phyloP scores from a whole-genome alignment of 75 land plant species.

The Cupressus sempervirens region DNA sequence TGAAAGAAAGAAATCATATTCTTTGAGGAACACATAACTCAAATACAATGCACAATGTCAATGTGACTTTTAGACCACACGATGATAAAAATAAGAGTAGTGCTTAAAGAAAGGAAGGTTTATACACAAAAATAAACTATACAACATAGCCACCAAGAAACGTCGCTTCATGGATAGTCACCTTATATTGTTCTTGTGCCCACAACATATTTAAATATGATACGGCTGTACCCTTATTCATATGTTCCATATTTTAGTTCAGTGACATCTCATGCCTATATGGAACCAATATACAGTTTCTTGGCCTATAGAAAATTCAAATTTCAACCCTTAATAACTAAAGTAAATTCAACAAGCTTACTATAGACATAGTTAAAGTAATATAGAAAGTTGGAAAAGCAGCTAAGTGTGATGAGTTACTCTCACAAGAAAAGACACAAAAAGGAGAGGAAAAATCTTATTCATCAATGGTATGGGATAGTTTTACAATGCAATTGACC shows the following conservation, averaged over 20 bases:
- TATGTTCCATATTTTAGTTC: neutral
- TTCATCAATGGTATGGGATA: too few species aligned
- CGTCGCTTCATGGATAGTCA: neutral
- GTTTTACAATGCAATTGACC: neutral
- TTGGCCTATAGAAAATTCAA: neutral
- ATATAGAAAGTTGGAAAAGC: neutral
- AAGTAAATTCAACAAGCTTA: neutral
- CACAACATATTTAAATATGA: neutral
- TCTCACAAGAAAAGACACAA: neutral
- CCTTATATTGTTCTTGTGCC: neutral
- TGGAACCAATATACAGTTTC: neutral
- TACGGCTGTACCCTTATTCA: neutral
- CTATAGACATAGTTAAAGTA: neutral
- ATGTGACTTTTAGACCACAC: too few species aligned
- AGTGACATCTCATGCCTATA: neutral
- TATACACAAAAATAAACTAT: too few species aligned
- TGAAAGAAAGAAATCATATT: too few species aligned
- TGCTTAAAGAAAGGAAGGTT: neutral
- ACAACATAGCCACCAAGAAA: neutral
- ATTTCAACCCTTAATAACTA: neutral
- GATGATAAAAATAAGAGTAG: too few species aligned
- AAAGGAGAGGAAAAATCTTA: neutral
- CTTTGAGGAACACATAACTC: too few species aligned
- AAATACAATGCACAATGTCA: too few species aligned
- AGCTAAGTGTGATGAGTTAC: neutral